Percentiles rank a stretch among this genome's conserved stretches.
These are phyloP conservation scores for Dioszegia crocea DNA, from an alignment of 768 basidiomycete genomes.

Conservation along the genomic window DNA sequence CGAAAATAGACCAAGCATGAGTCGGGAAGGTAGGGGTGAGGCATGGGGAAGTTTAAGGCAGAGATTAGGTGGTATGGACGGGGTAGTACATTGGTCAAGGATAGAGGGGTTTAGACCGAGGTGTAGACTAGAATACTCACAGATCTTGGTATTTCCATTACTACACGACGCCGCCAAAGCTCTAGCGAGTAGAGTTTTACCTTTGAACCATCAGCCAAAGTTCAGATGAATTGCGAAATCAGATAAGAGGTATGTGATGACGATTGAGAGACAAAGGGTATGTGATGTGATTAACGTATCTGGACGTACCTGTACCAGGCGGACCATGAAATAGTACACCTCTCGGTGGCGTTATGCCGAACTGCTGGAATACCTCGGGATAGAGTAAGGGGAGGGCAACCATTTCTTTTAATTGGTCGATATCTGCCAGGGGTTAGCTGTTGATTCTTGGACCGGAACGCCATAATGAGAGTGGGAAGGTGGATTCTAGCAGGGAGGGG, in stretches of 20 bases:
- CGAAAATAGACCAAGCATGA: background rate
- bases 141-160: constrained; percentile 77
- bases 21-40: too few relatives aligned
- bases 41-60: too few relatives aligned
- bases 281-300: background rate
- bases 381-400: constrained; percentile 90
- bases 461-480: background rate
- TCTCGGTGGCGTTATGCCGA: constrained; percentile 88
- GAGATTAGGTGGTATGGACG: too few relatives aligned
- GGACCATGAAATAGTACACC: constrained; percentile 98
- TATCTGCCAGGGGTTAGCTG: constrained; percentile 58
- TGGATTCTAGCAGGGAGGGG: background rate
- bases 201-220: constrained; percentile 54
- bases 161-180: constrained; percentile 90
- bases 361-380: constrained; percentile 92
- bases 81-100: too few relatives aligned
- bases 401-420: constrained; percentile 97
- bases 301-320: constrained; percentile 85
- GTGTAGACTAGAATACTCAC: too few relatives aligned
- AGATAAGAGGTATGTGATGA: too few relatives aligned
- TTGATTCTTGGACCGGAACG: too few relatives aligned
- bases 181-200: constrained; percentile 79
- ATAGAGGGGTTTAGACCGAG: background rate
- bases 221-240: background rate
- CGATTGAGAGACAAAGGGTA: background rate